Evolutionary conservation across 306 rosid genomes (phyloP), one percentile per base, ranked within the genome.

Genomic region (Sechiopsis laciniata): DNA sequence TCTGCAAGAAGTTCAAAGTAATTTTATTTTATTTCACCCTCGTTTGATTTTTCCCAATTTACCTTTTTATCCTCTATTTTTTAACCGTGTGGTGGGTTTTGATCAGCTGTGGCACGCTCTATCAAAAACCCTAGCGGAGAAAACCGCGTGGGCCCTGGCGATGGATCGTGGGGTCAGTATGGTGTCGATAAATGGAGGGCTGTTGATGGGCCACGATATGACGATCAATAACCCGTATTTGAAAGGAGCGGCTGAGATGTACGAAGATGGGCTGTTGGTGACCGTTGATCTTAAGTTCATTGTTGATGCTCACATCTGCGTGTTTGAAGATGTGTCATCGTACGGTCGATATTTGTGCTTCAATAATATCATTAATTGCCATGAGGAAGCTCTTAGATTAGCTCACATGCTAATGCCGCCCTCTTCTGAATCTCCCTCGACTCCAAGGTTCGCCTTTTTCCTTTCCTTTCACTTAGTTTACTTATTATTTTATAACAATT

Each of bases 181-280:
- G 83, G 83, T 83, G 61, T 76, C 81, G 21, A 60, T 79, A 17
- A 79, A 74, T 6, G 81, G 76, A 2, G 83, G 86, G 55, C 75
- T 82, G 12, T n/a, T 76, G 26, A 74, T 82, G 72, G 75, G 37
- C 29, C 77, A 78, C 8, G 78, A 79, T 37, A 67, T 76, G 12
- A 76, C 72, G 53, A 76, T 82, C 40, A 61, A 68, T 0, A 32
- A 79, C 35, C 83, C 83, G 5, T 77, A 76, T 63, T 57, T 79
- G 22, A 83, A 83, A 73, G 86, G 83, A 73, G 71, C 77, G 7
- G 83, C 83, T 77, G 81, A 83, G 86, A 79, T 74, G 86, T 79
- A 72, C 6, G 75, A 79, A 57, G 75, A 79, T 15, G 83, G 83
- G 8, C 46, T 83, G 10, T 10, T 83, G 8, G 86, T 79, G 64